Percentiles rank a stretch among this genome's conserved stretches.
Evolutionary conservation across 1,284 basidiomycete species (phyloP).

Genomic region (Singerocomus inundabilis): DNA sequence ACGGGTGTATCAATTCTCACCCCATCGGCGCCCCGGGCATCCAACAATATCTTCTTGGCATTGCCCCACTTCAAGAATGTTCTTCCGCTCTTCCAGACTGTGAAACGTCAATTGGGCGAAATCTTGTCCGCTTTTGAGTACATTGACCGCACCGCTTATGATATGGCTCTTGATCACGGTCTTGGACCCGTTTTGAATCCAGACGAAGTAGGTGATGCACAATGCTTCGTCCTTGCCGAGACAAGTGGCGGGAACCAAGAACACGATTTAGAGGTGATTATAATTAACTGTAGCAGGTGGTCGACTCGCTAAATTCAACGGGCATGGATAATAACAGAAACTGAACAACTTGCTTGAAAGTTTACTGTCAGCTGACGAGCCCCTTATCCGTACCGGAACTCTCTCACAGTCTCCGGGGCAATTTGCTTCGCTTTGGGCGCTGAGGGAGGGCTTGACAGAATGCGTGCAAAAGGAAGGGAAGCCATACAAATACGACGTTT

Average conservation of each 20-base stretch:
- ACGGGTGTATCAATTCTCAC: constrained; percentile 96
- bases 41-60: constrained; percentile 78
- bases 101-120: constrained; percentile 82
- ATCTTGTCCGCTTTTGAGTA: constrained; percentile 98
- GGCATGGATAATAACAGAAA: constrained; percentile 62
- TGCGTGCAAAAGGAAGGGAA: constrained; percentile 93
- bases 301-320: constrained; percentile 12
- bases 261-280: constrained; percentile 88
- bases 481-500: constrained; percentile 98
- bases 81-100: constrained; percentile 65
- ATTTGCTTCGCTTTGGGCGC: constrained; percentile 86
- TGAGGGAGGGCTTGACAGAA: constrained; percentile 95
- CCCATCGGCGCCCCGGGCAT: constrained; percentile 82
- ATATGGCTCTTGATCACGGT: constrained; percentile 78
- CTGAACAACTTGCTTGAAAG: constrained; percentile 78
- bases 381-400: constrained; percentile 87
- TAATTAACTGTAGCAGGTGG: constrained; percentile 1
- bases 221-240: constrained; percentile 92
- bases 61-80: constrained; percentile 74
- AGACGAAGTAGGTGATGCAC: constrained; percentile 70
- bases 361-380: constrained; percentile 71
- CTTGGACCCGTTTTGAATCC: constrained; percentile 66
- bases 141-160: constrained; percentile 87
- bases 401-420: constrained; percentile 92
- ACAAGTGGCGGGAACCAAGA: constrained; percentile 93